Evolutionary conservation across 805 yeast genomes (phyloP).

Genomic region (Myxozyma monticola): DNA sequence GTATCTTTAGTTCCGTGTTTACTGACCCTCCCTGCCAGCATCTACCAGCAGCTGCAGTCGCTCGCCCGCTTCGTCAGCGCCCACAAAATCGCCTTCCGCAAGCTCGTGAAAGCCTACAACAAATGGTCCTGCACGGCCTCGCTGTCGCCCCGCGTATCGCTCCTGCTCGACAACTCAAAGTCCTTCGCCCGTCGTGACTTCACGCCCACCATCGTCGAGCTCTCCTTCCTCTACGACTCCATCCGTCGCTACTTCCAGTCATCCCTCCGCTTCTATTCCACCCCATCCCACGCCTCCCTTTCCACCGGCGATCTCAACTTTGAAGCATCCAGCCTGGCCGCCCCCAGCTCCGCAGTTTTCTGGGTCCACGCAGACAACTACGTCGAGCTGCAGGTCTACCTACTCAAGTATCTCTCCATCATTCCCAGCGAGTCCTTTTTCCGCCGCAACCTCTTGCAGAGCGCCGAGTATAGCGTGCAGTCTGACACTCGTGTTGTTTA

Average conservation of each 20-base stretch:
- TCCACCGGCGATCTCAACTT: slow-evolving; percentile 38
- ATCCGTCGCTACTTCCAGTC: slow-evolving; percentile 38
- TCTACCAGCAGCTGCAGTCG: slow-evolving; percentile 57
- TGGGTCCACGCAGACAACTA: slow-evolving; percentile 64
- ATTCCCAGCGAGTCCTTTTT: slow-evolving; percentile 28
- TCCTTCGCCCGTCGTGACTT: slow-evolving; percentile 65
- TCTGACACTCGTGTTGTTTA: slow-evolving; percentile 25
- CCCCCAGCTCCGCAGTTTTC: slow-evolving; percentile 44
- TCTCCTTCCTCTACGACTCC: slow-evolving; percentile 56
- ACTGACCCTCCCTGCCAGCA: slow-evolving; percentile 43
- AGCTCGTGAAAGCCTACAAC: slow-evolving; percentile 68
- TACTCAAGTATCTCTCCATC: slow-evolving; percentile 45
- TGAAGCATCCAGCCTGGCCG: slow-evolving; percentile 37
- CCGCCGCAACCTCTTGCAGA: slow-evolving; percentile 12
- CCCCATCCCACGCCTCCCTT: slow-evolving; percentile 15
- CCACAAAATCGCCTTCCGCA: slow-evolving; percentile 66
- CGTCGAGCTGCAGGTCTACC: slow-evolving; percentile 51
- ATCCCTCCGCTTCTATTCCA: slow-evolving; percentile 23
- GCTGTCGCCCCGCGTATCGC: slow-evolving; percentile 35
- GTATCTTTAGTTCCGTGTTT: background rate
- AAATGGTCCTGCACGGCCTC: slow-evolving; percentile 46
- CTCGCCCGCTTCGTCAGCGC: slow-evolving; percentile 68
- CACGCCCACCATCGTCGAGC: slow-evolving; percentile 59
- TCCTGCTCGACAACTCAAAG: slow-evolving; percentile 46
- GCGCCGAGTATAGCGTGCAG: slow-evolving; percentile 15